Base-by-base conservation (phyloP, 2,329 filamentous ascomycete species). In the Aspergillus quadricinctus region DNA sequence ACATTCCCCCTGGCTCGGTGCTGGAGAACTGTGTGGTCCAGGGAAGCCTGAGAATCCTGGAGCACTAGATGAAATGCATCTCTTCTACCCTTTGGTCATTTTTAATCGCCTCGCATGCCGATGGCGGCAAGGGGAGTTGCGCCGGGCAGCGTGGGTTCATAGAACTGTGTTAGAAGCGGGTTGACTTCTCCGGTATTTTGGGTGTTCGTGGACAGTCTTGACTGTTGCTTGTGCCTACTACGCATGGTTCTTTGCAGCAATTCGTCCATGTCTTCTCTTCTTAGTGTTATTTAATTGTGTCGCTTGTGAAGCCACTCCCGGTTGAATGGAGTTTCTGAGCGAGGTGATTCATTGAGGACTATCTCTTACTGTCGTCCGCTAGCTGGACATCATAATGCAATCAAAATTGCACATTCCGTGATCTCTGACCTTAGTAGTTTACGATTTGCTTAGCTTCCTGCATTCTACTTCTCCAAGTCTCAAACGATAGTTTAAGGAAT, bases 21-120 rank as follows among this genome's bases (percentile, higher is more conserved):
- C 84, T 99, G 57, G 94, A 99, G 84, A 99, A 99, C 79, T 94
- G 97, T 14, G 94, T 99, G 52, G 94, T 99, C 56, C 94, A 99
- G 83, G 94, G 94, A 71, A 96, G 92, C 77, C 84, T 99, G 84
- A 81, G 86, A 70, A 79, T 87, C 71, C 77, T 88, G 63, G 85
- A 88, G 79, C 85, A 88, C 74, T 88, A 84, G 64, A 62, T 60
- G 48, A 54, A 51, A 52, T 51, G 29, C 53, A 51, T 54, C 52
- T 51, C 53, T 50, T 49, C 46, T 48, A 25, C 23, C 43, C 25
- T 52, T 40, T n/a, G 11, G 11, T 19, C 8, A 48, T 43, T 29
- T 35, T 40, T n/a, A 41, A 19, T 31, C 48, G 14, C 21, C 43
- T 46, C 49, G 25, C 19, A 37, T 37, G 19, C 11, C 14, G 21